Base-by-base conservation (phyloP, 2,329 filamentous ascomycete genomes). In the Clarireedia monteithiana region DNA sequence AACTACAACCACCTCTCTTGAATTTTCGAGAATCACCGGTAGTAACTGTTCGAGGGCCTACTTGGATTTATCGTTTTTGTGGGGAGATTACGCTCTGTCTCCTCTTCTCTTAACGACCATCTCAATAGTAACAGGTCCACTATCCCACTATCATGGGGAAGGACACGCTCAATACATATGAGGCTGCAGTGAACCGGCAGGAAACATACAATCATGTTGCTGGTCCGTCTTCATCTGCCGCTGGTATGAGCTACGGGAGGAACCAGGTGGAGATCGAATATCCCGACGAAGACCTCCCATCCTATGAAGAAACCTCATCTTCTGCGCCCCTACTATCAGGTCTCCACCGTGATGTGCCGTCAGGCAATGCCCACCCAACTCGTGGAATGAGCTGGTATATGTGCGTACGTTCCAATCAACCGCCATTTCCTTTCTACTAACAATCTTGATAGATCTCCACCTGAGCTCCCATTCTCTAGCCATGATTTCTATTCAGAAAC, bases 391-490 rank as follows among this genome's bases (percentile, higher is more conserved):
- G 23, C 3, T 53, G 50, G 50, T 53, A 53, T 15, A 53, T 53
- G 50, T 53, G 27, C 10, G 50, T 20, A 27, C 10, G 2, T 9
- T 14, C 23, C 5, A 17, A 10, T 14, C 4, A 14, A 17, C 17
- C n/a, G 10, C 10, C 15, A 9, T 10, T 3, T 39, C 3, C 14
- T 27, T 17, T 27, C 14, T 47, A 3, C 15, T 10, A 17, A 48
- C 5, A 38, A n/a, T 15, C 10, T 20, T 9, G 24, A 7, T n/a
- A 63, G 62, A n/a, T 7, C 53, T 38, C 60, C 62, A 9, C 60
- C 62, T 23, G 56, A 62, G 5, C 60, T 63, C 45, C 59, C 64
- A 5, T 67, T 64, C 30, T 64, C 62, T 2, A 64, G 56, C 27
- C 60, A 66, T 47, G 62, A 65, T 36, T 52, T 59, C 12, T 58